phyloP scores from a whole-genome alignment of 768 basidiomycete genomes.

The Rhodotorula toruloides region DNA sequence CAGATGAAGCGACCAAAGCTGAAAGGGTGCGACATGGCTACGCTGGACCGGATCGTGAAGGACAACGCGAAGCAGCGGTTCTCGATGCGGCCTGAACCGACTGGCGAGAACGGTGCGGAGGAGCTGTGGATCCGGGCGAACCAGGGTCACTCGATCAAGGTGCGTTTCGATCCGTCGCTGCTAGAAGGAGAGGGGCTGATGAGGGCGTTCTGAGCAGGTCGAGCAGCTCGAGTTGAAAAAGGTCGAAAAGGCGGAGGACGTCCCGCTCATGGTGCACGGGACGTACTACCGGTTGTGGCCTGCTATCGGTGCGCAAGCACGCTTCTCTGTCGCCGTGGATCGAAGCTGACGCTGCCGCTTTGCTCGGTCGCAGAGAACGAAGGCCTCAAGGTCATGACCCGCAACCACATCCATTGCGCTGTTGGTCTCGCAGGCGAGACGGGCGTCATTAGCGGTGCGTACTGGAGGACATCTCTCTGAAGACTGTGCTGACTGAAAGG shows the following conservation, averaged over 20 bases:
- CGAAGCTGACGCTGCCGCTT: no score
- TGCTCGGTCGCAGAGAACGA: conserved; percentile 27
- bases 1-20: conserved; percentile 69
- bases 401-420: conserved; percentile 91
- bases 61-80: conserved; percentile 65
- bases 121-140: conserved; percentile 86
- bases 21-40: conserved; percentile 53
- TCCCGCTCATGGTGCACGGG: conserved; percentile 79
- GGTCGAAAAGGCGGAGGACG: conserved; percentile 57
- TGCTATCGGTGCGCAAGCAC: conserved; percentile 55
- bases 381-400: conserved; percentile 56
- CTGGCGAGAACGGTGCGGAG: conserved; percentile 43
- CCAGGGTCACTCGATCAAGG: conserved; percentile 82
- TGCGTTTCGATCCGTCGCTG: conserved; percentile 42
- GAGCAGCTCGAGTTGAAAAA: conserved; percentile 65
- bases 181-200: neutral
- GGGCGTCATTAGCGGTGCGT: conserved; percentile 69
- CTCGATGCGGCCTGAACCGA: conserved; percentile 56
- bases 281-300: conserved; percentile 67
- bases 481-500: neutral
- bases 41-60: conserved; percentile 55
- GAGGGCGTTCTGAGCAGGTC: conserved; percentile 50
- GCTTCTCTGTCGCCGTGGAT: neutral
- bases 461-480: neutral
- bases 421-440: conserved; percentile 62